Evolutionary conservation across 2,329 filamentous ascomycete species (phyloP).

Genomic region (Pochonia chlamydosporia): DNA sequence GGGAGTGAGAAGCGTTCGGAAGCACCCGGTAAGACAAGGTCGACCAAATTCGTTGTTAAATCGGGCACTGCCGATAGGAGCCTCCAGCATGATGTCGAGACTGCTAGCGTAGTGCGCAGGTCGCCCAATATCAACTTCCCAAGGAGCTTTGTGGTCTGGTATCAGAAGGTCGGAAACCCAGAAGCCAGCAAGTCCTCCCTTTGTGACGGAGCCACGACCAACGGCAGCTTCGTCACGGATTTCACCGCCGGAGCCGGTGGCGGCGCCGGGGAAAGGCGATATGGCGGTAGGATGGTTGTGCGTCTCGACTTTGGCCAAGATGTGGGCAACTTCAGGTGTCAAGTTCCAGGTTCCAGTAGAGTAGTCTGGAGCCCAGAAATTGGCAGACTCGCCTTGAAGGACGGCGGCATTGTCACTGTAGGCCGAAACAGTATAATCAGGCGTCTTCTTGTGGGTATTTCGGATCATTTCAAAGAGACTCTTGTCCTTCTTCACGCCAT

Average conservation of each 20-base stretch:
- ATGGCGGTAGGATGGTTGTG: constrained; percentile 98
- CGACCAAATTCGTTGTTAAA: constrained; percentile 99
- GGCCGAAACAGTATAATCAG: constrained; percentile 81
- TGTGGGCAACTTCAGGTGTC: constrained; percentile 79
- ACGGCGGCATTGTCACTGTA: constrained; percentile 99
- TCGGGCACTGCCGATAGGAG: constrained; percentile 86
- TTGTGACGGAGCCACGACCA: constrained; percentile 84
- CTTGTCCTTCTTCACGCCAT: constrained; percentile 71
- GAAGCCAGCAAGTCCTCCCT: constrained; percentile 87
- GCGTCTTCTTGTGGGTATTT: constrained; percentile 82
- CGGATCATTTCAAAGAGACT: constrained; percentile 94
- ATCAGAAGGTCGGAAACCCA: constrained; percentile 93
- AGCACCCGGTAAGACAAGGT: constrained; percentile 82
- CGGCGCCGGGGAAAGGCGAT: constrained; percentile 85
- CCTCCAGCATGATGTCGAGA: constrained; percentile 96
- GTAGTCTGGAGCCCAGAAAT: constrained; percentile 80
- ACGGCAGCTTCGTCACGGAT: constrained; percentile 95
- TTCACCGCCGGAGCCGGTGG: constrained; percentile 91
- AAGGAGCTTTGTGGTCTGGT: constrained; percentile 73
- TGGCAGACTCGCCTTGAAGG: constrained; percentile 32
- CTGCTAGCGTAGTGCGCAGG: constrained; percentile 89
- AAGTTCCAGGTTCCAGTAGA: constrained; percentile 82
- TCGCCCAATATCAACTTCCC: constrained; percentile 87
- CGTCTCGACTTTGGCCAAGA: constrained; percentile 91
- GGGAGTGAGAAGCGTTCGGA: constrained; percentile 74